phyloP scores from a whole-genome alignment of 2,329 filamentous ascomycete species.

The Diaporthe velutina region DNA sequence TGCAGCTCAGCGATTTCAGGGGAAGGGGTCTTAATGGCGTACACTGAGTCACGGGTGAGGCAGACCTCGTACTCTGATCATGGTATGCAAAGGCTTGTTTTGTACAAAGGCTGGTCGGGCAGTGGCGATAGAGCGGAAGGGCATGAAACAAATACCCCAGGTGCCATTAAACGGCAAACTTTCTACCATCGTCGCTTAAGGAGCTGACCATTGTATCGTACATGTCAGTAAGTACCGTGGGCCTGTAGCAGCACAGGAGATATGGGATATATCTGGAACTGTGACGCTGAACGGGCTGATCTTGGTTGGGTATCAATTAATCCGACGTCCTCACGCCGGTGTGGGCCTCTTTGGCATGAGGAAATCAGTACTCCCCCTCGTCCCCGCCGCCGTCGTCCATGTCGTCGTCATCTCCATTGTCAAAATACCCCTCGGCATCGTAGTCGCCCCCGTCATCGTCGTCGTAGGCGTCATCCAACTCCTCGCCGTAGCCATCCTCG shows the following conservation, averaged over 20 bases:
- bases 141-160: slow-evolving; percentile 36
- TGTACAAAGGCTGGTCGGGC: slow-evolving; percentile 4
- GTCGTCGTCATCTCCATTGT: slow-evolving; percentile 66
- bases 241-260: neutral
- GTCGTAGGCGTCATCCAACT: slow-evolving; percentile 59
- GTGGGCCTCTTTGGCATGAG: neutral
- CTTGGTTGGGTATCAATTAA: slow-evolving; percentile 19
- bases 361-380: slow-evolving; percentile 42
- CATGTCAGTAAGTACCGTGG: neutral
- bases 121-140: slow-evolving; percentile 25
- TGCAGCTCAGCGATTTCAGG: slow-evolving; percentile 65
- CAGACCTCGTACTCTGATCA: neutral
- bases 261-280: neutral
- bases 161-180: slow-evolving; percentile 28
- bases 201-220: neutral
- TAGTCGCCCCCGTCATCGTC: slow-evolving; percentile 73
- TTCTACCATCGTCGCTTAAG: neutral
- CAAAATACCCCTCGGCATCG: slow-evolving; percentile 72
- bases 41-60: slow-evolving; percentile 35
- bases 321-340: neutral
- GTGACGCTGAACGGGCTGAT: neutral
- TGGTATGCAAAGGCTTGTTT: neutral
- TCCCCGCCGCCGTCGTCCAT: slow-evolving; percentile 59
- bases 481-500: slow-evolving; percentile 63
- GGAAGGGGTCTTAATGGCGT: slow-evolving; percentile 43